Percentiles rank a stretch among this genome's conserved stretches.
phyloP scores from a whole-genome alignment of 1,284 basidiomycete species.

The Pterulicium gracile region DNA sequence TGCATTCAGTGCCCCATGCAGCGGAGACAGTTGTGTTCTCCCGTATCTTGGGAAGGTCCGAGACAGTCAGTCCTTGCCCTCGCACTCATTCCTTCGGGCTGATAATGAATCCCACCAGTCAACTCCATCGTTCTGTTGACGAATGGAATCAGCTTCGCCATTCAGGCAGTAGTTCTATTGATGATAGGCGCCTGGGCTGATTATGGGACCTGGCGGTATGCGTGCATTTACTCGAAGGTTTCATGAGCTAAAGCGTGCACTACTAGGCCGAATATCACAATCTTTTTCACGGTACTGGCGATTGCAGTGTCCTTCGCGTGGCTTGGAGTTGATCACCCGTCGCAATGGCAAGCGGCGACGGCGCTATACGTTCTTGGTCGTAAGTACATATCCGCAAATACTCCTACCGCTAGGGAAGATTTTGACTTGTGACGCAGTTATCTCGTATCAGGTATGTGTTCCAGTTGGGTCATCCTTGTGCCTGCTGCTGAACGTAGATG shows the following conservation, averaged over 20 bases:
- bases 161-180: slow-evolving; percentile 56
- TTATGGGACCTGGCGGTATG: slow-evolving; percentile 66
- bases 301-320: slow-evolving; percentile 68
- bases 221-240: slow-evolving; percentile 2
- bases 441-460: slow-evolving; percentile 55
- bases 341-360: slow-evolving; percentile 59
- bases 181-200: slow-evolving; percentile 68
- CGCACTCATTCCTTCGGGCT: not conserved
- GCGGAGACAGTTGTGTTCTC: slow-evolving; percentile 46
- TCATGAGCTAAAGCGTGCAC: not conserved
- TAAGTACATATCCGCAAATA: slow-evolving; percentile 23
- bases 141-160: slow-evolving; percentile 65
- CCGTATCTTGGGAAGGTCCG: slow-evolving; percentile 54
- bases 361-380: slow-evolving; percentile 69
- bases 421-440: slow-evolving; percentile 31
- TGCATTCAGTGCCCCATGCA: slow-evolving; percentile 42
- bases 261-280: slow-evolving; percentile 63
- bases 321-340: slow-evolving; percentile 58
- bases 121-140: slow-evolving; percentile 71
- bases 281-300: slow-evolving; percentile 60
- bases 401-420: not conserved
- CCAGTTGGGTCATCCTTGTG: not conserved
- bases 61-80: slow-evolving; percentile 34
- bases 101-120: slow-evolving; percentile 26
- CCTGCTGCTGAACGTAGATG: not conserved